These are phyloP conservation scores for Balakata baccata DNA, from an alignment of 345 rosid species.

Conservation along the genomic window DNA sequence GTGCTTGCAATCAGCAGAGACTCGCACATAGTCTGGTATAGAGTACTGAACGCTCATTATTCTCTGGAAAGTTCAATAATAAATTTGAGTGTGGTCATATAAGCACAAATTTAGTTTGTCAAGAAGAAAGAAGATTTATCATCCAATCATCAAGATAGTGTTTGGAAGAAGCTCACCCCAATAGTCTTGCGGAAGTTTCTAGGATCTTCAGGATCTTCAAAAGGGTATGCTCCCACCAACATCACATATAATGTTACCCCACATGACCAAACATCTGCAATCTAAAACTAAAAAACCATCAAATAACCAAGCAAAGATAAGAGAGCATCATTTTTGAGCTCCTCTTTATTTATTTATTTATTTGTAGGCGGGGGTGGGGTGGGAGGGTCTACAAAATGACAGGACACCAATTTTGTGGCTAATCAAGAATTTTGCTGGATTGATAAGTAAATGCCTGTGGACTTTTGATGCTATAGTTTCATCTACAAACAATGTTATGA, in stretches of 20 bases:
- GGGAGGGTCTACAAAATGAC: not conserved
- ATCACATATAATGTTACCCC: constrained; percentile 69
- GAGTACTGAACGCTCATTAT: constrained; percentile 58
- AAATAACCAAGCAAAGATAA: constrained; percentile 7
- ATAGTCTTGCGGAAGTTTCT: constrained; percentile 63
- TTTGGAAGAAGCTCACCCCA: constrained; percentile 36
- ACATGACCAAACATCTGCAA: constrained; percentile 74
- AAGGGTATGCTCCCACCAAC: constrained; percentile 71
- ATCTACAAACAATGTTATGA: not conserved
- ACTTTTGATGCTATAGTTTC: not conserved
- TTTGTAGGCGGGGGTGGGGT: too few species aligned
- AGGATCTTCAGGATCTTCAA: constrained; percentile 66
- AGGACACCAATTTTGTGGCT: not conserved
- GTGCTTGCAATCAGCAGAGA: constrained; percentile 55
- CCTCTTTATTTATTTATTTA: too few species aligned
- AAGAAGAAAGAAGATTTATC: not conserved
- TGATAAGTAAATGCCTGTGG: not conserved
- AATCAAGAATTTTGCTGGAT: not conserved
- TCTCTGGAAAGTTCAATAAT: constrained; percentile 38
- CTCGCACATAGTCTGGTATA: constrained; percentile 60
- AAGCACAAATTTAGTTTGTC: too few species aligned
- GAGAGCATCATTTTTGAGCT: not conserved
- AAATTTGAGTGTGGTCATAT: not conserved
- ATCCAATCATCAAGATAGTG: constrained; percentile 2
- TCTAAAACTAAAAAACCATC: constrained; percentile 29